Evolutionary conservation across 2,329 filamentous ascomycete genomes (phyloP), one percentile per base, ranked within the genome.

Genomic region (Didymella exigua): DNA sequence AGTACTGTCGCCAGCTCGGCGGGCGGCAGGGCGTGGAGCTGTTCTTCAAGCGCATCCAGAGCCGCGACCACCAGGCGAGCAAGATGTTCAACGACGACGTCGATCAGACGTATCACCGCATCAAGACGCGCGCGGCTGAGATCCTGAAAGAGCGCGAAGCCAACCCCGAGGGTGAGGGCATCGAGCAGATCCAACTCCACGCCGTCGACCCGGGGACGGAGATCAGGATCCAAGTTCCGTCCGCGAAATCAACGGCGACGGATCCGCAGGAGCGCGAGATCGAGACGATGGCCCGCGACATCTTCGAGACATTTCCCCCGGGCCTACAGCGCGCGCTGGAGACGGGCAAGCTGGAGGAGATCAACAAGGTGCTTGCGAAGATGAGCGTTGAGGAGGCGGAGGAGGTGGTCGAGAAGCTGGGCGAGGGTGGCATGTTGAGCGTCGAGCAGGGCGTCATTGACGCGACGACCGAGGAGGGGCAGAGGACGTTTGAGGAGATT

Each of bases 151-250:
- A 89, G 64, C 76, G 80, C n/a, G 72, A 69, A 2, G 68, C 73
- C 41, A 75, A 81, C 38, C 81, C 78, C 5, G 80, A 80, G 18
- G 79, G 79, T 7, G 77, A 82, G 21, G 91, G 89, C 18, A 89
- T 96, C 9, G 95, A 99, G 79, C 93, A 97, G 76, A 99, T 99
- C 65, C 96, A 99, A 77, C 83, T 99, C 41, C 95, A 99, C 73
- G 93, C 95, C 13, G 93, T 99, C 10, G 92, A 97, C 74, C 93
- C 93, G 0, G 89, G 89, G 42, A 97, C 93, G 3, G 88, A 90
- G 58, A 97, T 99, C 74, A 90, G 90, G 72, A 97, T 98, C 75
- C 85, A 79, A 49, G 88, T 96, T 33, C 93, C 95, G 11, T 81
- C 89, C 0, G 81, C 82, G 33, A 81, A 85, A 7, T 62, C 72